These are phyloP conservation scores for Oryza australiensis DNA, from an alignment of 176 grass and related monocot genomes.

Conservation along the genomic window DNA sequence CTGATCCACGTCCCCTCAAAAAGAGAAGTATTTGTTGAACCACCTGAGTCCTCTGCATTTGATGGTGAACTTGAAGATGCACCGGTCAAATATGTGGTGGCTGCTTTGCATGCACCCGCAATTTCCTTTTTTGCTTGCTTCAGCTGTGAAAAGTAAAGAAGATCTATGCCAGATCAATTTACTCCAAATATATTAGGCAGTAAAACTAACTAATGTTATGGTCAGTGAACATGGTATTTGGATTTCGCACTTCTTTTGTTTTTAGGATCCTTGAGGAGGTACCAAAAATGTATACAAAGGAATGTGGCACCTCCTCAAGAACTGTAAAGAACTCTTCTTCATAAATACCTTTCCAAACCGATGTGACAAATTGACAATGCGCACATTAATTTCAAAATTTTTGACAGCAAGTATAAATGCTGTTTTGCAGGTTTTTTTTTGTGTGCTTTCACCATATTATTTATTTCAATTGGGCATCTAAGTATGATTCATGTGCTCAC, in stretches of 20 bases:
- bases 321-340: neutral
- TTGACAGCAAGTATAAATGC: neutral
- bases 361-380: neutral
- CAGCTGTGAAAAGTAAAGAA: constrained; percentile 39
- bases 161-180: neutral
- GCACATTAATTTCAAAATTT: neutral
- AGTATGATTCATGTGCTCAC: neutral
- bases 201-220: neutral
- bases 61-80: constrained; percentile 33
- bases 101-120: constrained; percentile 50
- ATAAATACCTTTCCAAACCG: constrained; percentile 13
- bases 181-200: neutral
- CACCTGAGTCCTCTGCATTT: constrained; percentile 19
- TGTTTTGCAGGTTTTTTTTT: neutral
- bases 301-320: too few relatives aligned
- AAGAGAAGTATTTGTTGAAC: constrained; percentile 33
- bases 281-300: neutral
- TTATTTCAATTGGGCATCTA: neutral
- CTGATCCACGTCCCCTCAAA: constrained; percentile 38
- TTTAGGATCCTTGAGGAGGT: neutral
- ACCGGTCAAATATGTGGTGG: constrained; percentile 47
- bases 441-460: neutral
- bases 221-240: neutral
- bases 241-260: neutral
- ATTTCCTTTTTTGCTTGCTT: constrained; percentile 64